Conservation (phyloP, 1,139 yeast genomes). For the Protomyces macrosporus region DNA sequence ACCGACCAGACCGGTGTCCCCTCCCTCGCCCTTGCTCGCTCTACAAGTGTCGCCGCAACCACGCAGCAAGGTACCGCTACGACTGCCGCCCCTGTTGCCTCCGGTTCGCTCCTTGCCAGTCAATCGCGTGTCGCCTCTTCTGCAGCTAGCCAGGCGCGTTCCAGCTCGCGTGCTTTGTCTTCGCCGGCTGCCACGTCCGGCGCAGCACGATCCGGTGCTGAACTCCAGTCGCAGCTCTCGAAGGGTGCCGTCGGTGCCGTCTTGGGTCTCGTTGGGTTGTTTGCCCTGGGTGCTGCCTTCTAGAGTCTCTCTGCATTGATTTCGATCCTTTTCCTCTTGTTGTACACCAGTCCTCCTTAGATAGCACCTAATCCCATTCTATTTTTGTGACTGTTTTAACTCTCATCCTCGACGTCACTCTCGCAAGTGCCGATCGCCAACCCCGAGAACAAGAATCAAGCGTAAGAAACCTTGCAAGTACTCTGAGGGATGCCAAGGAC, state of each 20-base stretch:
- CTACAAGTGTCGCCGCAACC: conserved; percentile 8
- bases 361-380: background rate
- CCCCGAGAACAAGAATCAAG: too few species aligned
- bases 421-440: too few species aligned
- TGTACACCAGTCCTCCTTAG: background rate
- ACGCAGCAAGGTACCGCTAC: conserved; percentile 17
- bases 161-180: background rate
- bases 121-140: conserved; percentile 14
- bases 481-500: too few species aligned
- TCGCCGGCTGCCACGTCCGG: background rate
- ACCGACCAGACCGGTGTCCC: conserved; percentile 9
- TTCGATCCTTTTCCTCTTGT: background rate
- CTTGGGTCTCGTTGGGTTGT: background rate
- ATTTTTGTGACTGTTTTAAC: background rate
- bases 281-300: background rate
- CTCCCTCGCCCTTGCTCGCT: background rate
- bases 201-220: background rate
- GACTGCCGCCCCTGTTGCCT: conserved; percentile 8
- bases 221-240: background rate
- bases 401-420: background rate
- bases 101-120: conserved; percentile 5
- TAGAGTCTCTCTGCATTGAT: background rate
- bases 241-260: background rate
- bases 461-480: too few species aligned
- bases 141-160: conserved; percentile 1